Conservation (phyloP, 2,329 filamentous ascomycete species). For the Botryotinia calthae region DNA sequence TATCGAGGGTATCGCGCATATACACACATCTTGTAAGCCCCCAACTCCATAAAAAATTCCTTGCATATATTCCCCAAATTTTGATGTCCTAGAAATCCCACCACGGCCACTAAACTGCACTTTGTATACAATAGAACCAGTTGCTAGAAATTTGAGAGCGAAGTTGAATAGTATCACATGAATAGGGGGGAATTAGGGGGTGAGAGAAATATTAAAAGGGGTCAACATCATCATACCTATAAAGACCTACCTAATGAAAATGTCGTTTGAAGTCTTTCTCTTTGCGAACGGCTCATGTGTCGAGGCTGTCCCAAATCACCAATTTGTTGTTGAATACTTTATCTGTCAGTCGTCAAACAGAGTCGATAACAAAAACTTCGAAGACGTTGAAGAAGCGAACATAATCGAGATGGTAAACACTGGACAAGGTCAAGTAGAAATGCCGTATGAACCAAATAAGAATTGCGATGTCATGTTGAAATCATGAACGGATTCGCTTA, state of each 20-base stretch:
- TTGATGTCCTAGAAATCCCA: background rate
- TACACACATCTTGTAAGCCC: slow-evolving; percentile 13
- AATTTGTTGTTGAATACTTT: background rate
- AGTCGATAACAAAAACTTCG: slow-evolving; percentile 13
- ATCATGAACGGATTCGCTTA: slow-evolving; percentile 37
- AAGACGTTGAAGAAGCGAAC: slow-evolving; percentile 9
- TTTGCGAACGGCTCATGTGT: background rate
- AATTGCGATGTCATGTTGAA: background rate
- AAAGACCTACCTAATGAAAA: slow-evolving; percentile 30
- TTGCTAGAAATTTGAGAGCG: slow-evolving; percentile 25
- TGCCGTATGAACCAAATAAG: background rate
- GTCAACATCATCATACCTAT: slow-evolving; percentile 30
- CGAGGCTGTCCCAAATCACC: background rate
- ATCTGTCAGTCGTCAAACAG: background rate
- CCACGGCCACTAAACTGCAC: slow-evolving; percentile 24
- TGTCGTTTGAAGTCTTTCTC: background rate
- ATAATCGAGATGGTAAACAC: background rate
- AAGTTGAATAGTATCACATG: slow-evolving; percentile 27
- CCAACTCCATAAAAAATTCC: slow-evolving; percentile 6
- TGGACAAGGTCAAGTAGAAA: slow-evolving; percentile 13
- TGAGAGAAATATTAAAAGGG: slow-evolving; percentile 18
- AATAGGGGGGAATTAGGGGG: slow-evolving; percentile 21
- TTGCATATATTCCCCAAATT: slow-evolving; percentile 7
- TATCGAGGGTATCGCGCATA: slow-evolving; percentile 15
- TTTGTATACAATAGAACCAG: slow-evolving; percentile 27